These are phyloP conservation scores for Kodamaea alishanica DNA, from an alignment of 1,139 yeast species.

Conservation along the genomic window DNA sequence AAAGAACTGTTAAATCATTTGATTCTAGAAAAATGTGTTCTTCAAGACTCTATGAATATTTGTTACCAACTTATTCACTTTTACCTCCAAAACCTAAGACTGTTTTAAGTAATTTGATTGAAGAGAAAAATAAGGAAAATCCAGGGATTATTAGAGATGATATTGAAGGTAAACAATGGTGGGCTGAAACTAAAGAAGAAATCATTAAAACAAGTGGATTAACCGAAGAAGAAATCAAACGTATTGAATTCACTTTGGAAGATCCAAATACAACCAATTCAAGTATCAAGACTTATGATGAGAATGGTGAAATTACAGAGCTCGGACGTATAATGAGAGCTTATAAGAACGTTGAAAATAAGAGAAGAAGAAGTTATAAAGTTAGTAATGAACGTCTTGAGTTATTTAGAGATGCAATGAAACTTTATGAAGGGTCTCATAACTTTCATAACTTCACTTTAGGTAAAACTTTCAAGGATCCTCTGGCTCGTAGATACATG, in stretches of 20 bases:
- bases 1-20: conserved; percentile 83
- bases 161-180: conserved; percentile 67
- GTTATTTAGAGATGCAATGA: conserved; percentile 63
- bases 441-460: conserved; percentile 94
- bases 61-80: conserved; percentile 86
- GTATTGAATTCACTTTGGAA: conserved; percentile 13
- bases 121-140: conserved; percentile 45
- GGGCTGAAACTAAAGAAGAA: conserved; percentile 54
- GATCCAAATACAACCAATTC: conserved; percentile 14
- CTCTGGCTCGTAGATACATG: conserved; percentile 82
- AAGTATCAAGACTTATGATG: conserved; percentile 23
- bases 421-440: conserved; percentile 78
- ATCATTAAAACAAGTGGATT: conserved; percentile 42
- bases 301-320: conserved; percentile 37
- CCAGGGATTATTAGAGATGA: conserved; percentile 65
- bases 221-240: conserved; percentile 43
- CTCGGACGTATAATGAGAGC: conserved; percentile 48
- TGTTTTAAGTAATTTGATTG: conserved; percentile 57
- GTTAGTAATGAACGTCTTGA: conserved; percentile 59
- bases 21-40: conserved; percentile 96
- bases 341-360: conserved; percentile 64
- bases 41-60: conserved; percentile 87
- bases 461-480: conserved; percentile 83
- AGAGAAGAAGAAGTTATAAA: conserved; percentile 66
- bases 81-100: conserved; percentile 85